Evolutionary conservation across 495 filamentous ascomycete genomes (phyloP).

Genomic region (Trichocladium antarcticum): DNA sequence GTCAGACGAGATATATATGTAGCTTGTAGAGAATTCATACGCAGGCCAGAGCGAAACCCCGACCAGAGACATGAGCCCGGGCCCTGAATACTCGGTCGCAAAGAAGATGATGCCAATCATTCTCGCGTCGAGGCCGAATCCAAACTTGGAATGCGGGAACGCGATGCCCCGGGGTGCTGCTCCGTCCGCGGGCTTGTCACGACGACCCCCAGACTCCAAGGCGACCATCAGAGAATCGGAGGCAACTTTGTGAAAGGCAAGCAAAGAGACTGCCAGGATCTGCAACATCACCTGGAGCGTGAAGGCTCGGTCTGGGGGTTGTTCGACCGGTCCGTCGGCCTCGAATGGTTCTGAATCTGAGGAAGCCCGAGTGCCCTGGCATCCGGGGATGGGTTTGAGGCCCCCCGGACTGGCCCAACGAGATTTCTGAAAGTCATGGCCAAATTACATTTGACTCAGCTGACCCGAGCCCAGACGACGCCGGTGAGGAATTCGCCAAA

Average conservation of each 20-base stretch:
- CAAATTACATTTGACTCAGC: too few relatives aligned
- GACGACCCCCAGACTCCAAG: not conserved
- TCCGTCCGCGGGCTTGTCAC: not conserved
- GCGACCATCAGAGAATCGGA: constrained; percentile 3
- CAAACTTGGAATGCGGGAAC: not conserved
- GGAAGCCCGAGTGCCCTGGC: not conserved
- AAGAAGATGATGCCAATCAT: constrained; percentile 3
- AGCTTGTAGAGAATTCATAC: too few relatives aligned
- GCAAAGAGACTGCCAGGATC: constrained; percentile 6
- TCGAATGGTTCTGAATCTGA: not conserved
- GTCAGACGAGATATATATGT: too few relatives aligned
- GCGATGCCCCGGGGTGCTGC: not conserved
- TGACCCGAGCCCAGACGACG: constrained; percentile 6
- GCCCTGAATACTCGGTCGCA: too few relatives aligned
- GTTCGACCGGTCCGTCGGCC: too few relatives aligned
- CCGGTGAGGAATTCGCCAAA: constrained; percentile 10
- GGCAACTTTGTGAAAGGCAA: constrained; percentile 8
- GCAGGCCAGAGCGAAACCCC: too few relatives aligned
- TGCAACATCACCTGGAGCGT: not conserved
- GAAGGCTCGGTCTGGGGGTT: not conserved
- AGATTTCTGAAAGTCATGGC: constrained; percentile 6
- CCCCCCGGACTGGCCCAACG: constrained; percentile 6
- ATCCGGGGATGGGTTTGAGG: too few relatives aligned
- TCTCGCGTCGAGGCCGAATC: constrained; percentile 1
- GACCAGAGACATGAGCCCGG: too few relatives aligned